Evolutionary conservation across 495 filamentous ascomycete genomes (phyloP), one percentile per base, ranked within the genome.

Genomic region (Daldinia decipiens): DNA sequence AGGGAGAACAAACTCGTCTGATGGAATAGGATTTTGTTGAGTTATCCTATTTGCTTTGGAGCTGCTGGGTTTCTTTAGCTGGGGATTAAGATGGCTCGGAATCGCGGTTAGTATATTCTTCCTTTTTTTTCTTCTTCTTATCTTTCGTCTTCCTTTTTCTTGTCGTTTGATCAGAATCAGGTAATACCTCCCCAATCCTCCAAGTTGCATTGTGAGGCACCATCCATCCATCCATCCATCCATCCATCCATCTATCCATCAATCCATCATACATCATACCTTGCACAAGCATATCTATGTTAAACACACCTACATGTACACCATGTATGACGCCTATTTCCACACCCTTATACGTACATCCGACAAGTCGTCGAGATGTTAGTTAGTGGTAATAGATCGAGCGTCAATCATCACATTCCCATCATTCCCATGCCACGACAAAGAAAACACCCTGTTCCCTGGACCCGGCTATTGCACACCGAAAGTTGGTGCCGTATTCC

Each of bases 101-200:
- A 81, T 82, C 81, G 84, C 76, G 82, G 84, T 86, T 71, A 78
- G 84, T 81, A 59, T 60, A 71, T 34, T 39, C 26, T 58, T 39
- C 32, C n/a, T 56, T 67, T 9, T 32, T 39, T 29, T 61, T 39
- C 24, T 17, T 59, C 62, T 5, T 26, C 31, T 0, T 54, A 12
- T 31, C n/a, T 50, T n/a, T 27, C 27, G 45, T 58, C 5, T 54
- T 36, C 47, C 19, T 27, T 27, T 27, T 39, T 45, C 27, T 40
- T 45, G 45, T 45, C 43, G 26, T 50, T 51, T 36, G 62, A 34
- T 36, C 38, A 58, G 63, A 58, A 19, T 7, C 12, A 19, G 24
- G 24, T 47, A 47, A 12, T 47, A 47, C 43, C 19, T 47, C 19
- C 24, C 43, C 24, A 55, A 62, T 63, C 29, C 27, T 29, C 12